Evolutionary conservation across 2,329 filamentous ascomycete species (phyloP).

Genomic region (Fusarium falciforme): DNA sequence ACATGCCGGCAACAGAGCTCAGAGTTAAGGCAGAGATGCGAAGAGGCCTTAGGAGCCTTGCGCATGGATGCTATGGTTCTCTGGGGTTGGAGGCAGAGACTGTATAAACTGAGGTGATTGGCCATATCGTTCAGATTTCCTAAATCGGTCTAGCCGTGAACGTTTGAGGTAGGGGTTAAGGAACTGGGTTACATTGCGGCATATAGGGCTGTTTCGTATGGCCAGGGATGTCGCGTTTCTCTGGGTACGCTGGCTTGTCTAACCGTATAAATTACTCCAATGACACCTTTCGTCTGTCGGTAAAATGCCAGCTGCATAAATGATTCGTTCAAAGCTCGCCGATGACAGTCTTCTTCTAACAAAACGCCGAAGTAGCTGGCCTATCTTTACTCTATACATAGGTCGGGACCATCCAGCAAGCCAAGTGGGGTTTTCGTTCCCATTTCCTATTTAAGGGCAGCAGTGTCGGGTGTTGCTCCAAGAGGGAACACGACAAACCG

Average conservation of each 20-base stretch:
- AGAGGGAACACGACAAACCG: neutral
- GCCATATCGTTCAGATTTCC: neutral
- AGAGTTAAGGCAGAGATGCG: neutral
- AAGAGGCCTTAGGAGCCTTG: neutral
- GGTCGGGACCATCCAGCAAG: neutral
- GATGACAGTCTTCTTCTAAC: neutral
- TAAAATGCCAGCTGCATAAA: neutral
- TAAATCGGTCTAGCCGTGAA: neutral
- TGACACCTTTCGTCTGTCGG: neutral
- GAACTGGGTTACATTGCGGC: neutral
- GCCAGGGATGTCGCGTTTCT: neutral
- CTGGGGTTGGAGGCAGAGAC: neutral
- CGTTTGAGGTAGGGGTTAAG: neutral
- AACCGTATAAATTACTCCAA: neutral
- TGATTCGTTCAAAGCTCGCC: neutral
- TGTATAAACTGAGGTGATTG: neutral
- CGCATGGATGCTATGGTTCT: neutral
- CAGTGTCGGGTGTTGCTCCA: neutral
- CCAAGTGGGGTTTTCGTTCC: neutral
- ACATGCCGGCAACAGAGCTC: neutral
- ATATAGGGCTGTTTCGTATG: neutral
- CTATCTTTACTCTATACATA: neutral
- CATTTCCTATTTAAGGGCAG: conserved; percentile 2
- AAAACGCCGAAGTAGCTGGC: neutral
- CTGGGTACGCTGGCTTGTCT: neutral